Conservation (phyloP, 805 yeast species). For the Alloascoidea africana region DNA sequence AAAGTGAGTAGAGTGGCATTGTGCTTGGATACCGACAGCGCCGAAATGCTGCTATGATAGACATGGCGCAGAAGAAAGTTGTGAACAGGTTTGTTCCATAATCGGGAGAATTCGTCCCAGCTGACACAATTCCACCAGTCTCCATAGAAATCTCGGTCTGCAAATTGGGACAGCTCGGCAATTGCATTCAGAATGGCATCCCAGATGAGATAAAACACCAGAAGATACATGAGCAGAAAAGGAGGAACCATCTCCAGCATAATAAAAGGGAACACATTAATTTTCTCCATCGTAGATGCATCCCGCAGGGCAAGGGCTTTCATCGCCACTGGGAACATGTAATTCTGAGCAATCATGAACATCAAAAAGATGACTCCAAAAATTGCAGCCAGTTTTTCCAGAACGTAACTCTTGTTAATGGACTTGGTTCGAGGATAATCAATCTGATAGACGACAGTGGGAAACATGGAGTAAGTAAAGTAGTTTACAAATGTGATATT, state of each 20-base stretch:
- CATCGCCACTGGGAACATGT: slow-evolving; percentile 59
- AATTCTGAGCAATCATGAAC: slow-evolving; percentile 65
- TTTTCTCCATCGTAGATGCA: slow-evolving; percentile 29
- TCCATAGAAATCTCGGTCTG: slow-evolving; percentile 86
- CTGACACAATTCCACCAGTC: slow-evolving; percentile 96
- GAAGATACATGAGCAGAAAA: slow-evolving; percentile 56
- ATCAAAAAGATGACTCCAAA: slow-evolving; percentile 78
- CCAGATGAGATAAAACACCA: slow-evolving; percentile 87
- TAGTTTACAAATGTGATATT: slow-evolving; percentile 54
- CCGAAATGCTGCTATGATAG: slow-evolving; percentile 78
- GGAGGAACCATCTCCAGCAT: slow-evolving; percentile 67
- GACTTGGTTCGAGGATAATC: slow-evolving; percentile 63
- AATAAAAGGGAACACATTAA: slow-evolving; percentile 36
- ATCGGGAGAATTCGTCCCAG: slow-evolving; percentile 86
- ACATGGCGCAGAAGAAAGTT: slow-evolving; percentile 82
- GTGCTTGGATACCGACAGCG: slow-evolving; percentile 44
- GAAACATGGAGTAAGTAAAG: slow-evolving; percentile 74
- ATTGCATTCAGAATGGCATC: slow-evolving; percentile 81
- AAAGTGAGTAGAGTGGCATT: slow-evolving; percentile 71
- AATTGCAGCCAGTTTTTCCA: slow-evolving; percentile 58
- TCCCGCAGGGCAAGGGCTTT: slow-evolving; percentile 38
- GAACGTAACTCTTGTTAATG: slow-evolving; percentile 56
- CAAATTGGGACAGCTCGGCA: slow-evolving; percentile 78
- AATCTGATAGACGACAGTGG: slow-evolving; percentile 73
- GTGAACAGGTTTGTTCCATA: slow-evolving; percentile 94